Evolutionary conservation across 179 eudicot genomes (phyloP), one percentile per base, ranked within the genome.

Genomic region (Pouteria campechiana): DNA sequence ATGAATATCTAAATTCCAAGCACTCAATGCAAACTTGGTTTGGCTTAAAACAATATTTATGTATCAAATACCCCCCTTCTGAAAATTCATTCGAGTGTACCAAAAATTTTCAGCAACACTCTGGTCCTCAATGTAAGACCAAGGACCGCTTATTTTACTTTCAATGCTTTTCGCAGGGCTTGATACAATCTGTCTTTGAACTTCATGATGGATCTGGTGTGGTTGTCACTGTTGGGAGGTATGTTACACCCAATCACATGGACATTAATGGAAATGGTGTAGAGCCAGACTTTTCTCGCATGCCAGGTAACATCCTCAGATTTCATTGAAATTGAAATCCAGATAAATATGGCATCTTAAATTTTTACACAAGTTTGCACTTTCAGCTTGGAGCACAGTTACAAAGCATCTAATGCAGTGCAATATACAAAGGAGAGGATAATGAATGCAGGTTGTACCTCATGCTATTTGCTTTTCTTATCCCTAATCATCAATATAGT

Each of bases 161-260:
- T 19, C 18, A 28, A 2, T 25, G 33, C n/a, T 18, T 47, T 41
- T 46, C 4, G 34, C 76, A 89, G 95, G 97, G 97, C 6, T 65
- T 89, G 54, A 89, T 89, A 58, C 97, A 89, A 65, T 84, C 97
- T 38, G 97, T 89, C 17, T 89, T 75, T 76, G 97, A 89, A 64
- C 93, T 89, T 25, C 76, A 61, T 60, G 97, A 85, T 72, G 97
- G 97, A 52, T 89, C 97, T 17, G 97, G 97, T 6, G 75, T 89
- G 53, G 93, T 81, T 29, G 83, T 89, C 54, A 89, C 97, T 10
- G 55, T 84, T 32, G 95, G 97, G 29, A 89, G 85, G 73, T 89
- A 89, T 55, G 89, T 78, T 33, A 85, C 97, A 29, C 95, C 95
- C 21, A 76, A 71, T 10, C 93, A 78, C 61, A 55, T 50, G 48